Evolutionary conservation across 257 asterid genomes (phyloP), one percentile per base, ranked within the genome.

Genomic region (Solanum chilense): DNA sequence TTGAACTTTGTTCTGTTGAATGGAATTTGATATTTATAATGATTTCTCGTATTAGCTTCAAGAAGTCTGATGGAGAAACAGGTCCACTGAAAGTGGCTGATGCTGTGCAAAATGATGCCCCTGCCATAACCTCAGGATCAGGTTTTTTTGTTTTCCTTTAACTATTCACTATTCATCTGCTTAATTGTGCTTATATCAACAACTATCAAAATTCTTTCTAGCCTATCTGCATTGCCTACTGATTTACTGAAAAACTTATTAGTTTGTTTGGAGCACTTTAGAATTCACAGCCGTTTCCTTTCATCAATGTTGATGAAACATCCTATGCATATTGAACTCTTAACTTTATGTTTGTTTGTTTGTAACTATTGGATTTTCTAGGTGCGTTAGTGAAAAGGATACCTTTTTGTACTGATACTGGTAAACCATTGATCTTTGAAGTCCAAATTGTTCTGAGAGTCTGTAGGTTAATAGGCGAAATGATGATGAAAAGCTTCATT

Each of bases 21-120:
- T 73, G 23, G 29, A 68, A 23, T 69, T 70, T 82, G 87, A 73
- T 75, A 25, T 5, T n/a, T 29, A 31, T 49, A 18, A 29, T 81
- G 3, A 27, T 83, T 25, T 42, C 15, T 73, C 41, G 25, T 85
- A 66, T 62, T 70, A 90, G 90, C 69, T 85, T 86, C 64, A 88
- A 83, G 86, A 88, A 90, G 82, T 9, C 52, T 68, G 82, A 78
- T 88, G 89, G 82, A 68, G 88, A 88, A 90, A 71, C 85, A 52
- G 81, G 75, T 60, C 71, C 64, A 52, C 69, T 86, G 62, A 80
- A 85, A 64, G 88, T 42, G 23, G 70, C 71, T 23, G 49, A 35
- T 74, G 68, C 87, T 71, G 83, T 80, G 56, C 87, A 86, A 60
- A 75, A 42, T 82, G 86, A 85, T 31, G 31, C 75, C 33, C 82